Evolutionary conservation across 306 rosid genomes (phyloP).

Genomic region (Nissolia schottii): DNA sequence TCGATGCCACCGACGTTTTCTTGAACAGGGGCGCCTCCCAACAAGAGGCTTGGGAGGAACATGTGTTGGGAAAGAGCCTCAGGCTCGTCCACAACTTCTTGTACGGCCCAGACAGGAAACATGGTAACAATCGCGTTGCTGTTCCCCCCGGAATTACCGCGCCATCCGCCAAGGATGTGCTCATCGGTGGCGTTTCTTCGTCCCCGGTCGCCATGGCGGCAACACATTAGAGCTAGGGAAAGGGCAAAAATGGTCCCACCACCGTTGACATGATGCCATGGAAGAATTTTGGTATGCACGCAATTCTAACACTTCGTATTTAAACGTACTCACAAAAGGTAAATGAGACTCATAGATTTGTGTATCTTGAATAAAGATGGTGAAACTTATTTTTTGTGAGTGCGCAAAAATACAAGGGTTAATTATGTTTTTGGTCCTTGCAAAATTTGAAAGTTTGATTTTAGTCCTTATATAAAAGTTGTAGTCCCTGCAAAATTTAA

Average conservation of each 20-base stretch:
- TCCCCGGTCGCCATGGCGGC: neutral
- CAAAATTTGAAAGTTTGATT: too few species aligned
- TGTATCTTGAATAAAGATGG: too few species aligned
- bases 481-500: too few species aligned
- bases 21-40: neutral
- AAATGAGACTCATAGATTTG: too few species aligned
- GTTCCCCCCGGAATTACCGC: neutral
- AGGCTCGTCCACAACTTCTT: slow-evolving; percentile 24
- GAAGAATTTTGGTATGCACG: too few species aligned
- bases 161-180: neutral
- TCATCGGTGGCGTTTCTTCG: neutral
- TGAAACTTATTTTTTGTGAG: too few species aligned
- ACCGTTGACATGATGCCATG: slow-evolving; percentile 13
- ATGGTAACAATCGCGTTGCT: neutral
- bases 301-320: too few species aligned
- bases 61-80: slow-evolving; percentile 16
- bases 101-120: neutral
- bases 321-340: too few species aligned
- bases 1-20: slow-evolving; percentile 31
- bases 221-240: slow-evolving; percentile 1
- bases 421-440: too few species aligned
- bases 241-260: slow-evolving; percentile 2
- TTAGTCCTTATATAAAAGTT: too few species aligned
- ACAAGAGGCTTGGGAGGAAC: slow-evolving; percentile 26
- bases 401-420: too few species aligned